These are phyloP conservation scores for Penicillium antarcticum DNA, from an alignment of 495 filamentous ascomycete species.

Conservation along the genomic window DNA sequence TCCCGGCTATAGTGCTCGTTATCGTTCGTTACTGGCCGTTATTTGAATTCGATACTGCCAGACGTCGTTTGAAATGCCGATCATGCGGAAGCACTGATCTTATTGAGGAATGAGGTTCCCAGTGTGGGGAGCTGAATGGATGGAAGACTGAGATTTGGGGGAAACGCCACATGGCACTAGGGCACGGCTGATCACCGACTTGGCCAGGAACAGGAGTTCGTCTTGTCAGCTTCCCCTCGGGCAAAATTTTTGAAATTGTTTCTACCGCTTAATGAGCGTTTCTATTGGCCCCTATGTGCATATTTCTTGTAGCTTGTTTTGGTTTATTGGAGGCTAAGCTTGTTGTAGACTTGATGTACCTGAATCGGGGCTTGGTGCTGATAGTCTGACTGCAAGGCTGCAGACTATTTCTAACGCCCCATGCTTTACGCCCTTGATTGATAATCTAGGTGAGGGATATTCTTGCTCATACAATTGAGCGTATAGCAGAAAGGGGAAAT, in stretches of 20 bases:
- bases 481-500: background rate
- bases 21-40: background rate
- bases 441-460: too few species aligned
- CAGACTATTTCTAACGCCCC: too few species aligned
- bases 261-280: background rate
- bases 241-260: background rate
- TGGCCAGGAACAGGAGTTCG: background rate
- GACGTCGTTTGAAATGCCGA: background rate
- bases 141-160: background rate
- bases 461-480: too few species aligned
- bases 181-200: background rate
- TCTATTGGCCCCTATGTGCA: background rate
- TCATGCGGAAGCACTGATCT: background rate
- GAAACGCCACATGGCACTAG: background rate
- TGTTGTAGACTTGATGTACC: background rate
- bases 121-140: background rate
- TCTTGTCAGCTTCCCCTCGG: background rate
- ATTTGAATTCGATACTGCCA: background rate
- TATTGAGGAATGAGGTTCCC: background rate
- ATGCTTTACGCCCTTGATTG: too few species aligned
- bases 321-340: background rate
- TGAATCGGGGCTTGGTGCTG: too few species aligned
- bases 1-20: background rate
- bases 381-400: too few species aligned
- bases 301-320: background rate